Evolutionary conservation across 1,139 yeast genomes (phyloP).

Genomic region (Candida pseudoviswanathii): DNA sequence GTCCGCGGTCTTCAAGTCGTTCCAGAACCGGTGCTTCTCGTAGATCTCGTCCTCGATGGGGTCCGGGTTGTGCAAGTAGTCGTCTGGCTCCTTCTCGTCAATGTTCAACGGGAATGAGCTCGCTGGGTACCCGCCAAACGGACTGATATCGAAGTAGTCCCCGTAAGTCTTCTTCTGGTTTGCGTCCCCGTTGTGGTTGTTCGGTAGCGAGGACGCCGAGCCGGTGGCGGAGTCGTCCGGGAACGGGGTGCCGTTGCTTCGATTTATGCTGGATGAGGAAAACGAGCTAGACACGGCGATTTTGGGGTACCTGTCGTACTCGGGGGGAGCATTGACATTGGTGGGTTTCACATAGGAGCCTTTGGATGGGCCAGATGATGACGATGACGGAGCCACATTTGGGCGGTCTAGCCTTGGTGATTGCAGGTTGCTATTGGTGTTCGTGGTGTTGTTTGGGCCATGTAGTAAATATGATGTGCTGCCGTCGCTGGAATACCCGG

Average conservation of each 20-base stretch:
- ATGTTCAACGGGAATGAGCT: slow-evolving; percentile 82
- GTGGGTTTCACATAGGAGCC: not conserved
- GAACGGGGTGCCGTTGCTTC: slow-evolving; percentile 1
- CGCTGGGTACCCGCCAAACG: slow-evolving; percentile 96
- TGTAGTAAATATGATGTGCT: slow-evolving; percentile 2
- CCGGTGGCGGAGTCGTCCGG: not conserved
- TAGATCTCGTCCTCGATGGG: slow-evolving; percentile 84
- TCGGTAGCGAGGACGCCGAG: not conserved
- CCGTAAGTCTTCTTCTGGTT: not conserved
- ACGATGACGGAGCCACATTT: not conserved
- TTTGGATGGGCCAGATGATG: not conserved
- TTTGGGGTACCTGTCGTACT: slow-evolving; percentile 5
- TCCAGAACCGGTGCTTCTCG: slow-evolving; percentile 62
- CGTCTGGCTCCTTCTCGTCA: slow-evolving; percentile 92
- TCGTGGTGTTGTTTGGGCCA: not conserved
- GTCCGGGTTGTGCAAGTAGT: slow-evolving; percentile 90
- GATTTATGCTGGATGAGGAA: slow-evolving; percentile 2
- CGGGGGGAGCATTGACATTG: slow-evolving; percentile 2
- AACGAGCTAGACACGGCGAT: not conserved
- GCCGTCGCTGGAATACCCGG: slow-evolving; percentile 4
- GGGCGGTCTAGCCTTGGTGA: not conserved
- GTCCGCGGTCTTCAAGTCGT: slow-evolving; percentile 65
- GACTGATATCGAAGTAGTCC: slow-evolving; percentile 50
- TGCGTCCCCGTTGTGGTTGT: not conserved
- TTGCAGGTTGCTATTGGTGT: not conserved